Conservation (phyloP, 148 eudicot genomes). For the Selenicereus undatus region DNA sequence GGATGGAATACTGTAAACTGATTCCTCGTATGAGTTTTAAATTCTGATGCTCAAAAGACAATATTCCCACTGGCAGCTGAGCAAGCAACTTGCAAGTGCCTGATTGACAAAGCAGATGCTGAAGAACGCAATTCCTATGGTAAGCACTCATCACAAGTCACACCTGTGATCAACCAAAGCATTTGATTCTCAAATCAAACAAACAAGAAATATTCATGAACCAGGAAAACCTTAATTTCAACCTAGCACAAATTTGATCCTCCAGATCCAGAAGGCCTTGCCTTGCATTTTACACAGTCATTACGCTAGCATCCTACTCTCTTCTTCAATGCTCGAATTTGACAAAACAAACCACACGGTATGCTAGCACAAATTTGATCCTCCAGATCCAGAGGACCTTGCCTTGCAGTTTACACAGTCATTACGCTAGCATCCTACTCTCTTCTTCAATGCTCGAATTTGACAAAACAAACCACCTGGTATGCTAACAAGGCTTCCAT, state of each 20-base stretch:
- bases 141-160: neutral
- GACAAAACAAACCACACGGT: neutral
- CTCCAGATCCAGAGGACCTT: neutral
- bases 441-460: neutral
- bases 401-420: neutral
- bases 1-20: too few relatives aligned
- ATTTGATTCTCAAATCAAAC: neutral
- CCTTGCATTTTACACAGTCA: neutral
- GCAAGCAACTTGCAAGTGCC: too few relatives aligned
- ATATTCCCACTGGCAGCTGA: too few relatives aligned
- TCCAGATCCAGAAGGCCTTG: neutral
- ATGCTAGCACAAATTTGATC: neutral
- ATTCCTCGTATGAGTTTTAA: too few relatives aligned
- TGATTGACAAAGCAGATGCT: too few relatives aligned
- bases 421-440: neutral
- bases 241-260: neutral
- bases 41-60: too few relatives aligned
- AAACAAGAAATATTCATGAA: neutral
- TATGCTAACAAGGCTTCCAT: conserved; percentile 1
- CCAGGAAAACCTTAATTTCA: neutral
- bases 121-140: too few relatives aligned
- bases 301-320: neutral
- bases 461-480: neutral
- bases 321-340: neutral
- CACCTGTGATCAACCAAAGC: neutral